A percentile compares a stretch with the other conserved stretches of the same genome.
phyloP scores from a whole-genome alignment of 1,139 yeast species.

The Candida pseudoviswanathii region DNA sequence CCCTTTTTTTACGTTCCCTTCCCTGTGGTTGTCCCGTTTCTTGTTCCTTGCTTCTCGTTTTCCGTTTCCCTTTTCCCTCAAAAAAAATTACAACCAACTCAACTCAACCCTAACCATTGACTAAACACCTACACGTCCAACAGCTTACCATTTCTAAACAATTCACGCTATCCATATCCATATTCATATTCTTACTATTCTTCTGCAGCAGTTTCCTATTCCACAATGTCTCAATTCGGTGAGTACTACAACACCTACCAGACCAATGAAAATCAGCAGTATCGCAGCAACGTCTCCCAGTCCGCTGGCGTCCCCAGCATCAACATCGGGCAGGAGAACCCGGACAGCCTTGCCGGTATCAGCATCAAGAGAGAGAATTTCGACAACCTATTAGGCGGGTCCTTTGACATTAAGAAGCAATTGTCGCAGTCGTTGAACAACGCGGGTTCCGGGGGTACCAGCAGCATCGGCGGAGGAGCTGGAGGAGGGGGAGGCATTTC shows the following conservation, averaged over 20 bases:
- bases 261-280: slow-evolving; percentile 1
- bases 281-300: background rate
- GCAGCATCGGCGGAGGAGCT: background rate
- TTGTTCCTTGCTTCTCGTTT: background rate
- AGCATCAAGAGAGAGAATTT: slow-evolving; percentile 32
- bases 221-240: slow-evolving; percentile 9
- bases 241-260: slow-evolving; percentile 3
- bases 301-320: background rate
- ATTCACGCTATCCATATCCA: background rate
- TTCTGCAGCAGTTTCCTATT: background rate
- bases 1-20: background rate
- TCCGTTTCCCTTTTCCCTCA: no score
- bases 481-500: slow-evolving; percentile 32
- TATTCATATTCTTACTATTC: background rate
- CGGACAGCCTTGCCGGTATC: slow-evolving; percentile 23
- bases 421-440: slow-evolving; percentile 39
- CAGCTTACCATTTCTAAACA: no score
- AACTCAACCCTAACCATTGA: no score
- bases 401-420: slow-evolving; percentile 43
- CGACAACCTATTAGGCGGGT: slow-evolving; percentile 32
- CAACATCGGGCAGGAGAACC: background rate
- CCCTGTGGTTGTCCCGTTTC: background rate
- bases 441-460: slow-evolving; percentile 2
- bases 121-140: no score
- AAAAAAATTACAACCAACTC: no score